These are phyloP conservation scores for Fusarium clavum DNA, from an alignment of 2,329 filamentous ascomycete genomes.

Conservation along the genomic window DNA sequence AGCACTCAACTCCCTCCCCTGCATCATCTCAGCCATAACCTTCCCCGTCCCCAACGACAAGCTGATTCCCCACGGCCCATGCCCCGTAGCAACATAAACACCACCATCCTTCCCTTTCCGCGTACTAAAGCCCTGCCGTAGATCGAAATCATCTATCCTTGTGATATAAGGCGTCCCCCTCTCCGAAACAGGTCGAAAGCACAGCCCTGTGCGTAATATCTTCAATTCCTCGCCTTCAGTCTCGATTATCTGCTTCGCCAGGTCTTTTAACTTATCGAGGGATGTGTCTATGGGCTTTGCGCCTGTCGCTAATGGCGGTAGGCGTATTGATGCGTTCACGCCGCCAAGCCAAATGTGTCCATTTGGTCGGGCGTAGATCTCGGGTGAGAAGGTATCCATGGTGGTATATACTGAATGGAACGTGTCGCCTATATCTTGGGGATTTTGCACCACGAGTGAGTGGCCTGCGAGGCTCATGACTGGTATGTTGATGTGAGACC, in stretches of 20 bases:
- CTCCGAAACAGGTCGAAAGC: constrained; percentile 77
- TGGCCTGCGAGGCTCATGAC: constrained; percentile 72
- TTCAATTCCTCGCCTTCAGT: constrained; percentile 63
- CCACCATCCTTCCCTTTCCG: constrained; percentile 63
- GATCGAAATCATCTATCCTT: constrained; percentile 65
- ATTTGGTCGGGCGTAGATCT: constrained; percentile 74
- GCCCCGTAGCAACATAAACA: constrained; percentile 77
- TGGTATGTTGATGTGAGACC: constrained; percentile 63
- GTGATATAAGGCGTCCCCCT: constrained; percentile 73
- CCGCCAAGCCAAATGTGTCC: constrained; percentile 80
- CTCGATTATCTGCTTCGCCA: constrained; percentile 62
- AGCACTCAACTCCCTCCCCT: constrained; percentile 67
- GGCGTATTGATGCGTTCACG: constrained; percentile 71
- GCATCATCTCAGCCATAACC: constrained; percentile 77
- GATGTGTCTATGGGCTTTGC: constrained; percentile 43
- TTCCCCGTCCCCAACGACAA: constrained; percentile 75
- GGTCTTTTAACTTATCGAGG: constrained; percentile 61
- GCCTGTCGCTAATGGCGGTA: constrained; percentile 61
- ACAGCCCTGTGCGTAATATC: constrained; percentile 73
- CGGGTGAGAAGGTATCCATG: constrained; percentile 72
- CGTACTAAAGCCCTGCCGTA: constrained; percentile 63
- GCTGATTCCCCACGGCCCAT: constrained; percentile 81
- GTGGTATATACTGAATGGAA: constrained; percentile 78
- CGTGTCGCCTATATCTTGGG: constrained; percentile 57
- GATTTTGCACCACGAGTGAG: constrained; percentile 74